Evolutionary conservation across 2,329 filamentous ascomycete species (phyloP).

Genomic region (Ambrosiella beaveri): DNA sequence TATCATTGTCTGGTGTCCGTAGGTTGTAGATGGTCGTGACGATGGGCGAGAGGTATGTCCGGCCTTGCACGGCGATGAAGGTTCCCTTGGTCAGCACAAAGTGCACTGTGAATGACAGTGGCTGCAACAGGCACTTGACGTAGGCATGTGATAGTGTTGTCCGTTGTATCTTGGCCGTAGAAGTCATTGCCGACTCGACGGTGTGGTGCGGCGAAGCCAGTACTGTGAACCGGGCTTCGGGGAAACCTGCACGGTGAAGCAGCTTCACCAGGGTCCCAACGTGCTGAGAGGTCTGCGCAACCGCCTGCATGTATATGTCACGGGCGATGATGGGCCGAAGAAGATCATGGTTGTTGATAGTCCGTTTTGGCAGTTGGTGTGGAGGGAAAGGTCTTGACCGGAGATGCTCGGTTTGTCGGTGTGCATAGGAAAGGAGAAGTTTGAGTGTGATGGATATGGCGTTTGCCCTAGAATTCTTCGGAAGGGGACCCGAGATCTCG

Average conservation of each 20-base stretch:
- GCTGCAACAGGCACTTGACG: constrained; percentile 11
- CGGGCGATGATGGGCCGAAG: constrained; percentile 35
- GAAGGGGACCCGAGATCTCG: constrained; percentile 18
- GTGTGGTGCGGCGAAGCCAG: constrained; percentile 21
- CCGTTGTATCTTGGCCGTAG: constrained; percentile 24
- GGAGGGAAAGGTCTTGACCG: constrained; percentile 41
- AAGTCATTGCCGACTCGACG: constrained; percentile 17
- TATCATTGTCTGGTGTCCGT: constrained; percentile 14
- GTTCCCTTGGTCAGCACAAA: constrained; percentile 28
- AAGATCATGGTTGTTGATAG: constrained; percentile 30
- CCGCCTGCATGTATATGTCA: constrained; percentile 26
- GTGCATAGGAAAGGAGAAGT: constrained; percentile 61
- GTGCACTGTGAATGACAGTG: constrained; percentile 23
- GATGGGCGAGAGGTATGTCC: constrained; percentile 27
- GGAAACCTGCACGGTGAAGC: constrained; percentile 30
- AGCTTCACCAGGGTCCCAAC: constrained; percentile 27
- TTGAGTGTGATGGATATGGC: constrained; percentile 50
- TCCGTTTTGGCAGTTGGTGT: constrained; percentile 21
- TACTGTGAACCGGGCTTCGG: constrained; percentile 26
- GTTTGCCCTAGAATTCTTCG: constrained; percentile 40
- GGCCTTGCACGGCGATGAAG: constrained; percentile 27
- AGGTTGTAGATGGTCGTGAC: constrained; percentile 29
- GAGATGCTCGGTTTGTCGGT: constrained; percentile 54
- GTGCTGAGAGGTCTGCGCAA: constrained; percentile 24
- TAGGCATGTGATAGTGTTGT: constrained; percentile 25